Conservation (phyloP, 306 rosid genomes). For the Quercus agrifolia region DNA sequence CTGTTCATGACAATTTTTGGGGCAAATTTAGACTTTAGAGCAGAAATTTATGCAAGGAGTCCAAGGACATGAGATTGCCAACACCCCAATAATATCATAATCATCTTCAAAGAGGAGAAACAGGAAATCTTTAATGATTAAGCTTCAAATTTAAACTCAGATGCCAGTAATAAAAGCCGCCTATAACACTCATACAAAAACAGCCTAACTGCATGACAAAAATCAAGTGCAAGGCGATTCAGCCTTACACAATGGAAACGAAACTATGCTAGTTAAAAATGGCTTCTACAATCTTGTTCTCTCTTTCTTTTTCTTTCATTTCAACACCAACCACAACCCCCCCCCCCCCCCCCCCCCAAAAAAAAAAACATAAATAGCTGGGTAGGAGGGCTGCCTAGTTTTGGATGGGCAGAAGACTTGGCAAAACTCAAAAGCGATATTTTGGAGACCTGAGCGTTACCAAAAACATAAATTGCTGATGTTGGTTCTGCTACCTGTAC, state of each 20-base stretch:
- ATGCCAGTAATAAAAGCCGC: not conserved
- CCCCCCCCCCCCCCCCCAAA: too few relatives aligned
- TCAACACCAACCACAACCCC: too few relatives aligned
- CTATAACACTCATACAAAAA: not conserved
- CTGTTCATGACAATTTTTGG: too few relatives aligned
- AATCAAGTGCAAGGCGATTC: not conserved
- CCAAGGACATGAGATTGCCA: not conserved
- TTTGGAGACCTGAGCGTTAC: not conserved
- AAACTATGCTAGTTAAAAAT: not conserved
- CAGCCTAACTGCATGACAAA: not conserved
- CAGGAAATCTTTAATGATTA: not conserved
- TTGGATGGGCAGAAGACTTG: not conserved
- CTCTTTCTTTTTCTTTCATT: not conserved
- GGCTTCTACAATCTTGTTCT: not conserved
- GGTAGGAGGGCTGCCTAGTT: not conserved
- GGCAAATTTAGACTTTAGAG: not conserved
- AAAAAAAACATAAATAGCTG: not conserved
- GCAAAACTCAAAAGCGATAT: not conserved
- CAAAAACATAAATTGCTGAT: not conserved
- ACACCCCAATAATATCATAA: not conserved
- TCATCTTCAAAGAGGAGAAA: not conserved
- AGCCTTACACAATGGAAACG: not conserved
- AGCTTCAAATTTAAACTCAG: not conserved
- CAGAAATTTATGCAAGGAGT: not conserved
- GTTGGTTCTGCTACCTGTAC: slow-evolving; percentile 23